Conservation (phyloP, 352 stramenopile species). For the Phytopythium mirpurense region DNA sequence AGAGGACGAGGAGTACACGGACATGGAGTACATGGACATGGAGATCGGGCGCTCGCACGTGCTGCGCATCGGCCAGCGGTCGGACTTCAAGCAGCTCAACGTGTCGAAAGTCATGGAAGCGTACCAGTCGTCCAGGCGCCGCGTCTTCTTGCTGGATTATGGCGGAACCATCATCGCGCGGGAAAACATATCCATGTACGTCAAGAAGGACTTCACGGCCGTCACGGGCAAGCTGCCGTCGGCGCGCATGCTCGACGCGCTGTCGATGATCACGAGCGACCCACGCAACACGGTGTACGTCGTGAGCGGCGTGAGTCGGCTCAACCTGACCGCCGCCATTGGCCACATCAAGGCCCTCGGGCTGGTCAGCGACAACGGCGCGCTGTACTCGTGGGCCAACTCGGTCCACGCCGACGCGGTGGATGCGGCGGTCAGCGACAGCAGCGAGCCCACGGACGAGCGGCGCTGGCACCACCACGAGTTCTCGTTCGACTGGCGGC, state of each 20-base stretch:
- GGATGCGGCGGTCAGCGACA: slow-evolving; percentile 15
- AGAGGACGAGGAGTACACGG: slow-evolving; percentile 73
- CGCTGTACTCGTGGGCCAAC: slow-evolving; percentile 89
- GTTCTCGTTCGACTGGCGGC: slow-evolving; percentile 89
- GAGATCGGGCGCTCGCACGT: slow-evolving; percentile 75
- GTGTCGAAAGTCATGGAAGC: slow-evolving; percentile 76
- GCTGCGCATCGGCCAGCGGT: slow-evolving; percentile 51
- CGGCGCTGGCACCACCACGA: slow-evolving; percentile 74
- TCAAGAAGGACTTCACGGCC: slow-evolving; percentile 95
- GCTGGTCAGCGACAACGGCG: slow-evolving; percentile 93
- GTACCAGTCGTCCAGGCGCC: slow-evolving; percentile 77
- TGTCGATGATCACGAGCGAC: slow-evolving; percentile 88
- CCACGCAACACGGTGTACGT: slow-evolving; percentile 96
- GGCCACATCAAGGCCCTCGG: slow-evolving; percentile 91
- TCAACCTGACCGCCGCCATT: slow-evolving; percentile 89
- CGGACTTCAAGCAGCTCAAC: slow-evolving; percentile 85
- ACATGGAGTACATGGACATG: slow-evolving; percentile 87
- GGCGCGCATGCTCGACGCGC: slow-evolving; percentile 80
- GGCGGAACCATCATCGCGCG: slow-evolving; percentile 94
- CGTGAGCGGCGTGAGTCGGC: slow-evolving; percentile 92
- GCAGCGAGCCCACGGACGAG: slow-evolving; percentile 13
- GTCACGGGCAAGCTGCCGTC: slow-evolving; percentile 92
- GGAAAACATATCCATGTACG: slow-evolving; percentile 93
- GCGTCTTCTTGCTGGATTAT: slow-evolving; percentile 97
- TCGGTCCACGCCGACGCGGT: slow-evolving; percentile 42